These are phyloP conservation scores for Aspergillus piperis DNA, from an alignment of 2,329 filamentous ascomycete genomes.

Conservation along the genomic window DNA sequence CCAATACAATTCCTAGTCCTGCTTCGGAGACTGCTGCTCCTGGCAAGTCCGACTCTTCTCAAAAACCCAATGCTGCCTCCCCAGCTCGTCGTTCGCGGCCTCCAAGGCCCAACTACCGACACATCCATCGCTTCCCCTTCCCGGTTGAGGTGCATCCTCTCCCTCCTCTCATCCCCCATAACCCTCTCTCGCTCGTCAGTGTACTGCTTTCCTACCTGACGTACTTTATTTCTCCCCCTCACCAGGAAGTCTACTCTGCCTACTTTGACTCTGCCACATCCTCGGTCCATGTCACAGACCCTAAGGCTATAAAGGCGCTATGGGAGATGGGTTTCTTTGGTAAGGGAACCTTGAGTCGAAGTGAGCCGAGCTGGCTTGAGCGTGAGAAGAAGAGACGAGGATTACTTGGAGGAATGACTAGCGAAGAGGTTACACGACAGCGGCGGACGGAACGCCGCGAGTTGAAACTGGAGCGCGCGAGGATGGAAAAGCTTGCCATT, in stretches of 20 bases:
- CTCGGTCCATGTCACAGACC: slow-evolving; percentile 81
- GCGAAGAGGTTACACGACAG: slow-evolving; percentile 75
- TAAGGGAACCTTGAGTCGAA: slow-evolving; percentile 88
- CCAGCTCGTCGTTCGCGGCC: slow-evolving; percentile 32
- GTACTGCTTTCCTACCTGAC: slow-evolving; percentile 75
- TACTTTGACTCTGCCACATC: slow-evolving; percentile 80
- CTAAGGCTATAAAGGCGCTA: slow-evolving; percentile 71
- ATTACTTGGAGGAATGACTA: slow-evolving; percentile 66
- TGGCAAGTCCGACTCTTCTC: slow-evolving; percentile 18
- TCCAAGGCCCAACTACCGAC: slow-evolving; percentile 60
- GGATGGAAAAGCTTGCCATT: slow-evolving; percentile 80
- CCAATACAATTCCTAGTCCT: slow-evolving; percentile 19
- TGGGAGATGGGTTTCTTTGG: slow-evolving; percentile 99
- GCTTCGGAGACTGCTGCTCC: slow-evolving; percentile 13
- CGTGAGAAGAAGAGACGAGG: slow-evolving; percentile 74
- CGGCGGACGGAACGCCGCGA: slow-evolving; percentile 78
- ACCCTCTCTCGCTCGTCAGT: slow-evolving; percentile 83
- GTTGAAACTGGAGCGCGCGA: slow-evolving; percentile 90
- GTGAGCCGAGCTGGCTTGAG: slow-evolving; percentile 90
- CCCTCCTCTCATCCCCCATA: slow-evolving; percentile 85
- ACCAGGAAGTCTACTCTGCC: slow-evolving; percentile 66
- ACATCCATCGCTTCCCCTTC: slow-evolving; percentile 79
- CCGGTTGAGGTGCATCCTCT: slow-evolving; percentile 82
- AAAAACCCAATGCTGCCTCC: slow-evolving; percentile 20
- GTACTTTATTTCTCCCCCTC: slow-evolving; percentile 66